phyloP scores from a whole-genome alignment of 176 grass and related monocot genomes.

The Canna indica region DNA sequence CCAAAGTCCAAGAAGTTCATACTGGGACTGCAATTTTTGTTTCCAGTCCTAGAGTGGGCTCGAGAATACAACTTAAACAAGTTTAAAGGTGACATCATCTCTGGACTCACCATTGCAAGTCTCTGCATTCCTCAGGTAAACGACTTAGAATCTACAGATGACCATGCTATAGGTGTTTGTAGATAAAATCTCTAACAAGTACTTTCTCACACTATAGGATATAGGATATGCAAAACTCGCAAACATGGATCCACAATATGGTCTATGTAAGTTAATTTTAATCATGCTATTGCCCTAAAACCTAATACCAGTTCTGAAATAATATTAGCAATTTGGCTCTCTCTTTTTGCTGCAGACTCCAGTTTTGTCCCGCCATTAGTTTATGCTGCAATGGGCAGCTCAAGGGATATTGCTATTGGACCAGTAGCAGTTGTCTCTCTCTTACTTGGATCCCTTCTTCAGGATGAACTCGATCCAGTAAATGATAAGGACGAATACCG shows the following conservation, averaged over 20 bases:
- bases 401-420: constrained; percentile 86
- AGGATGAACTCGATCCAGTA: constrained; percentile 39
- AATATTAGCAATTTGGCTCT: neutral
- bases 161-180: neutral
- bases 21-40: constrained; percentile 49
- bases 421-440: constrained; percentile 88
- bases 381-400: constrained; percentile 81
- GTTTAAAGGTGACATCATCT: constrained; percentile 63
- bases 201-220: constrained; percentile 36
- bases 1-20: constrained; percentile 43
- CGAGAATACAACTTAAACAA: constrained; percentile 50
- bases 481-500: constrained; percentile 38
- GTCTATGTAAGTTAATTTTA: constrained; percentile 64
- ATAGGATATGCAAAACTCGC: constrained; percentile 90
- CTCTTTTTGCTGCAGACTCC: constrained; percentile 39
- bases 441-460: constrained; percentile 61
- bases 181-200: neutral
- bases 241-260: constrained; percentile 37
- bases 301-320: neutral
- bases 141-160: neutral
- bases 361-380: constrained; percentile 84
- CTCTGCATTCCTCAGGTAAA: constrained; percentile 90
- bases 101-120: constrained; percentile 85
- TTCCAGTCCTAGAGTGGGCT: constrained; percentile 70
- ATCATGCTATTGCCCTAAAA: neutral